Percentiles rank a stretch among this genome's conserved stretches.
Conservation (phyloP, 192 early-diverging fungal genomes). For the Cetraspora pellucida region DNA sequence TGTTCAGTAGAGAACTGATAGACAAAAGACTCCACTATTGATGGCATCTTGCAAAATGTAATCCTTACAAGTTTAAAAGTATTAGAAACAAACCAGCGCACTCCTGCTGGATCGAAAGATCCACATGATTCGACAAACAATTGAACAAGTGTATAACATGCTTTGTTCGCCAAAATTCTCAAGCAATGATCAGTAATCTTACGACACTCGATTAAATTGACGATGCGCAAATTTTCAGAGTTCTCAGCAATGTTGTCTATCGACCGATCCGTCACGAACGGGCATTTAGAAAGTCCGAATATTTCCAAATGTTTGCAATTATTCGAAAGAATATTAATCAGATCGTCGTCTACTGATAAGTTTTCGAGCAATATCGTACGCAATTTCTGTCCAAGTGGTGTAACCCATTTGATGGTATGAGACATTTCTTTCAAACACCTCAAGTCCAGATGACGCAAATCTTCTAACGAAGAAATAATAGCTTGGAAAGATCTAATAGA, state of each 20-base stretch:
- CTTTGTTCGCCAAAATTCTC: not conserved
- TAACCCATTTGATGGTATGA: not conserved
- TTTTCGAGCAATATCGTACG: not conserved
- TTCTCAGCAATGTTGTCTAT: constrained; percentile 8
- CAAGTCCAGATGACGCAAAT: constrained; percentile 2
- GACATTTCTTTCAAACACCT: not conserved
- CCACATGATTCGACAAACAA: constrained; percentile 23
- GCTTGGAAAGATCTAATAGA: constrained; percentile 19
- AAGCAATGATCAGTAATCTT: constrained; percentile 4
- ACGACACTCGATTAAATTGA: not conserved
- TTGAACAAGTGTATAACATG: not conserved
- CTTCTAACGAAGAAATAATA: not conserved
- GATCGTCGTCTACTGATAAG: constrained; percentile 10
- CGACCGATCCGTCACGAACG: not conserved
- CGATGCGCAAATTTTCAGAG: not conserved
- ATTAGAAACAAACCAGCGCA: constrained; percentile 11
- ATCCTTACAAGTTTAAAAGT: not conserved
- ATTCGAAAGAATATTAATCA: not conserved
- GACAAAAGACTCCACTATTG: too few species aligned
- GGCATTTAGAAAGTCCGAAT: constrained; percentile 18
- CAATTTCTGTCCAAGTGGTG: not conserved
- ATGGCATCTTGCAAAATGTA: not conserved
- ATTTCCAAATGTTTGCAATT: constrained; percentile 10
- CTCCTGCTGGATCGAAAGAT: not conserved
- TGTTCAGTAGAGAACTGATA: too few species aligned